Percentiles rank a stretch among this genome's conserved stretches.
phyloP scores from a whole-genome alignment of 1,284 basidiomycete species.

The Apiotrichum veenhuisii region DNA sequence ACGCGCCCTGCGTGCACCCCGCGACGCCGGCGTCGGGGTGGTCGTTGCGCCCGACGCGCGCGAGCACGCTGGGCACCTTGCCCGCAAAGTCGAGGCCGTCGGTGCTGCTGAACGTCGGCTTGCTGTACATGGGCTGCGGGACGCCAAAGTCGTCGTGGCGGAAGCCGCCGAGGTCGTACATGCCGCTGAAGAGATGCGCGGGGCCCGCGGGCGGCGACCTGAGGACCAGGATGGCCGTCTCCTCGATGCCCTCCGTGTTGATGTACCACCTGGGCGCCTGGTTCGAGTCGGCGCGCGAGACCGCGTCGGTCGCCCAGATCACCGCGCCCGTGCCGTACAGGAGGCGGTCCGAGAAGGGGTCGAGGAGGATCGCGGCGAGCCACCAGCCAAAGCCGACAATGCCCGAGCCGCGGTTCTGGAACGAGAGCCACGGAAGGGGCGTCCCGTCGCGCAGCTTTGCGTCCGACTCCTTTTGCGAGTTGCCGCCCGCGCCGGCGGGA shows the following conservation, averaged over 20 bases:
- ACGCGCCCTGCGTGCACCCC: not conserved
- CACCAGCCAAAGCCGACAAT: not conserved
- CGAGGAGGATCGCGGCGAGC: not conserved
- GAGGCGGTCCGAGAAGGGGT: not conserved
- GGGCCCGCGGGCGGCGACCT: not conserved
- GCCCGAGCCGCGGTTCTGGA: not conserved
- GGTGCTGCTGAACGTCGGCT: not conserved
- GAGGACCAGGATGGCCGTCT: not conserved
- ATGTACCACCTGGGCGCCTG: not conserved
- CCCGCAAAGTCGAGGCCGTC: not conserved
- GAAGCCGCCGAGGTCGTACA: too few relatives aligned
- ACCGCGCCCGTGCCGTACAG: not conserved
- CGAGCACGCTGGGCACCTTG: not conserved
- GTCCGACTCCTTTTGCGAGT: not conserved
- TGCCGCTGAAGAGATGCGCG: not conserved
- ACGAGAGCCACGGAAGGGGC: not conserved
- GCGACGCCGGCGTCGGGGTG: not conserved
- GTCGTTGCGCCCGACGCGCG: not conserved
- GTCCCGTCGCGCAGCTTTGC: not conserved
- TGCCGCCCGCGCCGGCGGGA: not conserved
- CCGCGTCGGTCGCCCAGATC: not conserved
- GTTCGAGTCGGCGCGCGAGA: not conserved
- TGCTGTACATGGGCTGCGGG: not conserved
- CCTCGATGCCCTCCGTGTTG: not conserved
- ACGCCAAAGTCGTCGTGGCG: not conserved